These are phyloP conservation scores for Puccinia horiana DNA, from an alignment of 1,284 basidiomycete species.

Conservation along the genomic window DNA sequence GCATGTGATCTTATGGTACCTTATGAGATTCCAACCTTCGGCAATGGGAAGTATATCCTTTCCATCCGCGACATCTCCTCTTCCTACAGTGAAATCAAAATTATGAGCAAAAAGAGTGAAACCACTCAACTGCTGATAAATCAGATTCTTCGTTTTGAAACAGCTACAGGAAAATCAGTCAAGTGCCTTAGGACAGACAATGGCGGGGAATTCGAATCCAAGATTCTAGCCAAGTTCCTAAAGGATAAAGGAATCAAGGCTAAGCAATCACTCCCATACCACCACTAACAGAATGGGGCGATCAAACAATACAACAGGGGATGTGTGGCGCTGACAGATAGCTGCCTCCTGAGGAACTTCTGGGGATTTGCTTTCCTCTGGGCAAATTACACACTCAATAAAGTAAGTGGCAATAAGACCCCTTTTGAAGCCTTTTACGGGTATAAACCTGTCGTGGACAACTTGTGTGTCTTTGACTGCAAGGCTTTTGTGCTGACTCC, in stretches of 20 bases:
- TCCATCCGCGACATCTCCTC: neutral
- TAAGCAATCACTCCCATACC: constrained; percentile 10
- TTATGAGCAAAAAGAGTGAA: neutral
- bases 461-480: neutral
- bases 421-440: constrained; percentile 12
- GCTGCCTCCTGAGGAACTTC: neutral
- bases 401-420: neutral
- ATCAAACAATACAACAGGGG: neutral
- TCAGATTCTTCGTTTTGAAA: neutral
- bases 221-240: neutral
- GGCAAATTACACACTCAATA: neutral
- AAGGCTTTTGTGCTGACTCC: neutral
- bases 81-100: constrained; percentile 14
- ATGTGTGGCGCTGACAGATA: neutral
- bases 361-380: neutral
- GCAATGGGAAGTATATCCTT: neutral
- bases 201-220: constrained; percentile 15
- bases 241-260: neutral
- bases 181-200: constrained; percentile 14
- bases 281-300: constrained; percentile 30
- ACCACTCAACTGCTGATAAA: neutral
- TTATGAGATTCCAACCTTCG: neutral
- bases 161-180: neutral
- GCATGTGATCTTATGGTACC: constrained; percentile 5
- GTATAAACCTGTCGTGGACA: neutral